A percentile compares a stretch with the other conserved stretches of the same genome.
These are phyloP conservation scores for Sordaria brevicollis DNA, from an alignment of 495 filamentous ascomycete genomes.

Conservation along the genomic window DNA sequence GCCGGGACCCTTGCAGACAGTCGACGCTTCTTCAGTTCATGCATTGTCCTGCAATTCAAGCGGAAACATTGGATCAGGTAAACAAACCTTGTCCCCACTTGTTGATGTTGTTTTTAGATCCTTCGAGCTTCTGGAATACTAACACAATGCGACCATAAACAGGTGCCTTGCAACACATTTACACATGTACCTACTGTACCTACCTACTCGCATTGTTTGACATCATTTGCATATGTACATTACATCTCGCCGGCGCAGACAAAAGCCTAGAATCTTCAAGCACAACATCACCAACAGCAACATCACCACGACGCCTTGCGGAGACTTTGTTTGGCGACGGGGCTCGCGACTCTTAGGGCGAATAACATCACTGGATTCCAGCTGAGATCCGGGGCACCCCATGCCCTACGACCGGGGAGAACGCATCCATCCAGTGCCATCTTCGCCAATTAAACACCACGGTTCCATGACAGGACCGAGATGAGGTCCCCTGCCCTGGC, in stretches of 20 bases:
- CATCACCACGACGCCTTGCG: not conserved
- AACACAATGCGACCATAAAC: not conserved
- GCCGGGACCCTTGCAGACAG: not conserved
- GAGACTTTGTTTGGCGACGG: not conserved
- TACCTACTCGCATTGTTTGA: too few relatives aligned
- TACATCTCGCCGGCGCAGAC: not conserved
- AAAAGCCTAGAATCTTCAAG: not conserved
- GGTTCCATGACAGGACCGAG: conserved; percentile 4
- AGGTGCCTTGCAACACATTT: too few relatives aligned
- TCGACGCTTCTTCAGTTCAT: not conserved
- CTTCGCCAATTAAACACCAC: not conserved
- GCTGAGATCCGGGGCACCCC: not conserved
- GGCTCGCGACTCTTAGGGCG: not conserved
- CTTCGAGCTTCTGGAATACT: not conserved
- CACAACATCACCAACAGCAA: not conserved
- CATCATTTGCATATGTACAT: too few relatives aligned
- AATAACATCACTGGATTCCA: not conserved
- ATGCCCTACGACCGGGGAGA: not conserved
- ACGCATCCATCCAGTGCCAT: not conserved
- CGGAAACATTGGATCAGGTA: not conserved
- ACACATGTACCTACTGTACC: too few relatives aligned
- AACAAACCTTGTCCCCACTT: not conserved
- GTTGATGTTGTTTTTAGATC: not conserved
- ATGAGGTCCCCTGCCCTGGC: not conserved
- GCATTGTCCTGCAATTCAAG: not conserved